Percentiles rank a stretch among this genome's conserved stretches.
These are phyloP conservation scores for Pelargonium citronellum DNA, from an alignment of 441 rosid species.

Conservation along the genomic window DNA sequence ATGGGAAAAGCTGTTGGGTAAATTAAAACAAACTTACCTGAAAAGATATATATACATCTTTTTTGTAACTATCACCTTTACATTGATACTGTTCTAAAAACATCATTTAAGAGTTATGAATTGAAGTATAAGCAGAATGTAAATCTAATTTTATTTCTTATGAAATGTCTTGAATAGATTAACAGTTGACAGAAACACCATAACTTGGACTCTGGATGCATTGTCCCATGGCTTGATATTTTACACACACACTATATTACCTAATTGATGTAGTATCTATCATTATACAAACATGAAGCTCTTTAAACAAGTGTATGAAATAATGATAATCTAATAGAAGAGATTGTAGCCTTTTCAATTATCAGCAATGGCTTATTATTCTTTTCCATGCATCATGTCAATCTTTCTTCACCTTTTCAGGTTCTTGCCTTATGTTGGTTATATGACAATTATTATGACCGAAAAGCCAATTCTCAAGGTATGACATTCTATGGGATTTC, in stretches of 20 bases:
- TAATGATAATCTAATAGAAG: too few relatives aligned
- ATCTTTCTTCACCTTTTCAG: slow-evolving; percentile 28
- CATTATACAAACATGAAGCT: too few relatives aligned
- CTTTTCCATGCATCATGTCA: too few relatives aligned
- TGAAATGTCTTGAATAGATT: neutral
- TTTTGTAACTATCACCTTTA: neutral
- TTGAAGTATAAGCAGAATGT: neutral
- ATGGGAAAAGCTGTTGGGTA: slow-evolving; percentile 97
- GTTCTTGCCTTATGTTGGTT: slow-evolving; percentile 85
- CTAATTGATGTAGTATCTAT: neutral
- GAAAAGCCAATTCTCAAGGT: slow-evolving; percentile 94
- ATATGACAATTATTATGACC: slow-evolving; percentile 89
- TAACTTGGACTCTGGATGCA: too few relatives aligned
- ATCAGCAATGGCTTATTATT: too few relatives aligned
- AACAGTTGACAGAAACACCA: neutral
- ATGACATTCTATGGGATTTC: slow-evolving; percentile 8
- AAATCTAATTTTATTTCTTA: neutral
- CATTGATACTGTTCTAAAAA: neutral
- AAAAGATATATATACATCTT: neutral
- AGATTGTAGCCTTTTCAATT: too few relatives aligned
- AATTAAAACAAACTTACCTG: neutral
- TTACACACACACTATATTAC: neutral
- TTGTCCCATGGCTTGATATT: too few relatives aligned
- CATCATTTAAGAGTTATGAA: neutral
- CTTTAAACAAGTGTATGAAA: too few relatives aligned